These are phyloP conservation scores for Scedosporium apiospermum DNA, from an alignment of 2,329 filamentous ascomycete genomes.

Conservation along the genomic window DNA sequence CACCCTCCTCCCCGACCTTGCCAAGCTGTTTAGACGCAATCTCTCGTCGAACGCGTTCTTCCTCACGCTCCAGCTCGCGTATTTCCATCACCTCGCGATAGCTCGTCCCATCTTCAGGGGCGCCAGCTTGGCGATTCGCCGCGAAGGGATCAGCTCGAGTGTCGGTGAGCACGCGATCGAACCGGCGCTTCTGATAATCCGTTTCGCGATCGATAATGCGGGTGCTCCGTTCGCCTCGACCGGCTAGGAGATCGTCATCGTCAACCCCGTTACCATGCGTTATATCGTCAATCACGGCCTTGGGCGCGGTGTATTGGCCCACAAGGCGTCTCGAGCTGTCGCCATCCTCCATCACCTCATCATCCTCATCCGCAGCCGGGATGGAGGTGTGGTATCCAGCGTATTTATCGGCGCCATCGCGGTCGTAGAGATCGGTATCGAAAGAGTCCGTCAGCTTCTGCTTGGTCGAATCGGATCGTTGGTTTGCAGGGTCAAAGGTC, in stretches of 20 bases:
- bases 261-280: conserved; percentile 76
- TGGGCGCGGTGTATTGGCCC: conserved; percentile 91
- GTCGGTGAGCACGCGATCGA: conserved; percentile 78
- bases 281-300: conserved; percentile 89
- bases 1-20: conserved; percentile 45
- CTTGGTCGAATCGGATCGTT: conserved; percentile 84
- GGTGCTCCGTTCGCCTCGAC: conserved; percentile 75
- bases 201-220: conserved; percentile 90
- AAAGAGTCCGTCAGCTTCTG: conserved; percentile 83
- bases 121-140: conserved; percentile 59
- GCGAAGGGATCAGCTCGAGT: conserved; percentile 81
- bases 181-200: conserved; percentile 93
- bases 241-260: conserved; percentile 81
- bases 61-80: conserved; percentile 85
- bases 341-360: conserved; percentile 66
- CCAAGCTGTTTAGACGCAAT: conserved; percentile 65
- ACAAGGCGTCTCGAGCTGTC: conserved; percentile 71
- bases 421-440: conserved; percentile 81
- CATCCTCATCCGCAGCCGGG: conserved; percentile 66
- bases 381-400: conserved; percentile 88
- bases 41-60: conserved; percentile 71
- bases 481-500: conserved; percentile 66
- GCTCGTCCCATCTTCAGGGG: conserved; percentile 61
- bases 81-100: conserved; percentile 88
- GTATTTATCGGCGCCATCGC: conserved; percentile 68